A percentile compares a stretch with the other conserved stretches of the same genome.
Evolutionary conservation across 106 monocot species (phyloP).

Genomic region (Dioscorea dumetorum): DNA sequence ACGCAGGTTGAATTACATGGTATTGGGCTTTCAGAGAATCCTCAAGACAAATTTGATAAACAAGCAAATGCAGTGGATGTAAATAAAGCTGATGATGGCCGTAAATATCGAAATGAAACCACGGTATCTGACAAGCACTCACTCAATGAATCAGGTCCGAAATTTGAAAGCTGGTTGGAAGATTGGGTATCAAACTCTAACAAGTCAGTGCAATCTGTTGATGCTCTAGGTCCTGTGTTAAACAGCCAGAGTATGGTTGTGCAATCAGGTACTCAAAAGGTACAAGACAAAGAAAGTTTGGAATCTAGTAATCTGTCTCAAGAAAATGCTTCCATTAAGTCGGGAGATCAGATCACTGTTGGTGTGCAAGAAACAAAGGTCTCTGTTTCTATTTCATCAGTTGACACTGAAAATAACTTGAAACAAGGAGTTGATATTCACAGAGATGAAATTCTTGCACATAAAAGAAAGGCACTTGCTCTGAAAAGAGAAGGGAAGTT

Average conservation of each 20-base stretch:
- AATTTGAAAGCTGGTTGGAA: not conserved
- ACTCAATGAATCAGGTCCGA: not conserved
- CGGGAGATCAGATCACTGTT: not conserved
- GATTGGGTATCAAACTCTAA: not conserved
- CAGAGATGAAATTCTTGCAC: slow-evolving; percentile 52
- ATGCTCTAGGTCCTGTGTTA: not conserved
- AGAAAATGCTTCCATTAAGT: not conserved
- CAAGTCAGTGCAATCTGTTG: not conserved
- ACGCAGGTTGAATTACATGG: slow-evolving; percentile 9
- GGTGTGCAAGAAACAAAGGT: not conserved
- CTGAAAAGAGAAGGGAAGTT: slow-evolving; percentile 90
- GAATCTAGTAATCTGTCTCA: not conserved
- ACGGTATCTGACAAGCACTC: not conserved
- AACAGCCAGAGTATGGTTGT: not conserved
- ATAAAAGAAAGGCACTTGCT: slow-evolving; percentile 73
- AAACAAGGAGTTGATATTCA: slow-evolving; percentile 13
- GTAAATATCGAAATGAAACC: not conserved
- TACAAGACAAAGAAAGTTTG: not conserved
- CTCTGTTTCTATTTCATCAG: not conserved
- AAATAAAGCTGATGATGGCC: slow-evolving; percentile 3
- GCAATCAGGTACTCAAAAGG: not conserved
- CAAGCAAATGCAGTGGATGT: not conserved
- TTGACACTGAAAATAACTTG: slow-evolving; percentile 3
- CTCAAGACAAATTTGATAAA: slow-evolving; percentile 12
- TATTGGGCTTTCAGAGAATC: slow-evolving; percentile 4